Evolutionary conservation across 331 rosid species (phyloP).

Genomic region (Arachis monticola): DNA sequence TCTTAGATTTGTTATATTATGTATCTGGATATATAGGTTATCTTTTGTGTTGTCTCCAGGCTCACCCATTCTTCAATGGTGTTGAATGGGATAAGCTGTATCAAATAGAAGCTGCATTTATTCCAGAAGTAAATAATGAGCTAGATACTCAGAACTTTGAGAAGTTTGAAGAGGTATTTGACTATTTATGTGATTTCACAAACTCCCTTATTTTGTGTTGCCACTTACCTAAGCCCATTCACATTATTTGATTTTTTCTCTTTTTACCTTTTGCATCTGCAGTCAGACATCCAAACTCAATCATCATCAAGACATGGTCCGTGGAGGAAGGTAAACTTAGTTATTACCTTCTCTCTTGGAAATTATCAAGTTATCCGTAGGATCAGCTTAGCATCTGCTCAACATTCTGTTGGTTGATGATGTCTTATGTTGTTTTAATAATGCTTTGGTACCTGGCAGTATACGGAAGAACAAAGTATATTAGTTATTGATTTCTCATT

Average conservation of each 20-base stretch:
- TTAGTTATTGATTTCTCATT: constrained; percentile 22
- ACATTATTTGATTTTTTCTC: constrained; percentile 33
- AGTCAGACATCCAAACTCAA: constrained; percentile 72
- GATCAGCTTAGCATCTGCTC: constrained; percentile 16
- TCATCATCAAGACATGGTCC: constrained; percentile 79
- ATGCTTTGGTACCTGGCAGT: constrained; percentile 11
- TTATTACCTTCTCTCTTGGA: constrained; percentile 12
- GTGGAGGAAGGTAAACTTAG: constrained; percentile 85
- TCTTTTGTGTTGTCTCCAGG: constrained; percentile 62
- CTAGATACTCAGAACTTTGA: constrained; percentile 98
- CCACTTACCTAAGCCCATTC: constrained; percentile 27
- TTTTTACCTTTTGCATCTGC: constrained; percentile 43
- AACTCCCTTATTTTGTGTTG: constrained; percentile 36
- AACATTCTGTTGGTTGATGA: constrained; percentile 39
- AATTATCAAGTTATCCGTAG: constrained; percentile 24
- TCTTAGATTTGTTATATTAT: constrained; percentile 44
- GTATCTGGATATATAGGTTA: constrained; percentile 43
- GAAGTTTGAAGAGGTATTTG: constrained; percentile 90
- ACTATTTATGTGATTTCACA: not conserved
- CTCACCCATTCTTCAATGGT: constrained; percentile 75
- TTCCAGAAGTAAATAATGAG: constrained; percentile 95
- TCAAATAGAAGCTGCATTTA: constrained; percentile 95
- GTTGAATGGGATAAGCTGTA: constrained; percentile 85
- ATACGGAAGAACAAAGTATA: constrained; percentile 24
- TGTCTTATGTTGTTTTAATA: constrained; percentile 24